Percentiles rank a stretch among this genome's conserved stretches.
Conservation (phyloP, 208 protist genomes). For the Wallacemonas collosoma region DNA sequence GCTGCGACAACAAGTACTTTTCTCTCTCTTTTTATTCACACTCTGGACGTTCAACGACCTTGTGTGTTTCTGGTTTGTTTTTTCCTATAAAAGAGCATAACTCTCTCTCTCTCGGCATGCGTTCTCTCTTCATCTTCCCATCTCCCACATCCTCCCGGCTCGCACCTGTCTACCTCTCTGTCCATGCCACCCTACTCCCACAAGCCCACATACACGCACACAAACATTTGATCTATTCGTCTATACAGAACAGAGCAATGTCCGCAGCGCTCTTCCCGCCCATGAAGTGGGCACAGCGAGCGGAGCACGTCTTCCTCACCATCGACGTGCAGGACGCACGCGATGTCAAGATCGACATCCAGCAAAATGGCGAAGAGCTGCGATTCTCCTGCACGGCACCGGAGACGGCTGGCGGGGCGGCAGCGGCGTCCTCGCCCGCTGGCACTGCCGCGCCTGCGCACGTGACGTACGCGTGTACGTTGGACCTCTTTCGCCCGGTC, state of each 20-base stretch:
- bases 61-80: too few species aligned
- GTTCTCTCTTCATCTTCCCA: too few species aligned
- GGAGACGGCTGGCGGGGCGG: neutral
- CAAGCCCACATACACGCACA: constrained; percentile 13
- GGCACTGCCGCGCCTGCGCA: neutral
- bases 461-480: constrained; percentile 35
- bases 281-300: constrained; percentile 84
- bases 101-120: too few species aligned
- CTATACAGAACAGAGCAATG: neutral
- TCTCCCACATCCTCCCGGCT: too few species aligned
- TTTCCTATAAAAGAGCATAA: too few species aligned
- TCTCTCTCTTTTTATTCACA: too few species aligned
- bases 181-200: too few species aligned
- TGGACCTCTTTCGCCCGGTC: constrained; percentile 68
- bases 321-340: constrained; percentile 77
- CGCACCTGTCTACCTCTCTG: too few species aligned
- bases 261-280: constrained; percentile 49
- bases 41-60: too few species aligned
- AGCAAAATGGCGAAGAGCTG: constrained; percentile 51
- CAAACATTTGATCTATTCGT: neutral
- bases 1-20: too few species aligned
- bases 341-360: constrained; percentile 63
- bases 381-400: constrained; percentile 38
- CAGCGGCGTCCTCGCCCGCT: constrained; percentile 2
- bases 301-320: constrained; percentile 78